Evolutionary conservation across 2,329 filamentous ascomycete species (phyloP), one percentile per base, ranked within the genome.

Genomic region (Beauveria varroae): DNA sequence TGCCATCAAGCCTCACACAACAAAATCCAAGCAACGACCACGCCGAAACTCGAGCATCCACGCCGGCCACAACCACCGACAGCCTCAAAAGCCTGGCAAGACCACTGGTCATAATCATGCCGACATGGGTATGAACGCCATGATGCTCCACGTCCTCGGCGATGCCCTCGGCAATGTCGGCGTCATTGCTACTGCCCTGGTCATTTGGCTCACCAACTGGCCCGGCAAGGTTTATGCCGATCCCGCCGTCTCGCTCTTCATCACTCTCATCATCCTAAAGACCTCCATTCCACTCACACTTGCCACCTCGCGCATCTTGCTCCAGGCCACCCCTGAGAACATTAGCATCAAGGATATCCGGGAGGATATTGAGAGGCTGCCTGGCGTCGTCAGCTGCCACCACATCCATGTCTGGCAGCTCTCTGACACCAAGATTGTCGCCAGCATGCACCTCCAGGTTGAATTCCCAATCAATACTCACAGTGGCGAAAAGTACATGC

Each of bases 351-450:
- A 93, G 65, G 90, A 98, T 63, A 93, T 99, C 74, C 90, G 91
- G 66, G 88, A 93, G 66, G 95, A 99, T 72, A 96, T 99, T 59
- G 85, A 93, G 70, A 78, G 84, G 18, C 85, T 99, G 6, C 88
- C 89, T 0, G 93, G 93, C 47, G 89, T 99, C 53, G 80, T 95
- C 64, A 91, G 89, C 72, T 96, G 92, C 70, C 95, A 99, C 75
- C 93, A 99, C 73, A 82, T 99, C 24, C 95, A 99, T 72, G 92
- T 99, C 64, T 99, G 95, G 95, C 93, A 98, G 74, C 83, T 99
- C 40, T 96, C 90, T 18, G 93, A 98, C 71, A 95, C 92, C 57
- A 96, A 97, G 78, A 81, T 96, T 40, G 89, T 99, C 43, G 93
- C 95, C 14, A 95, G 90, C 12, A 85, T 99, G 75, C 95, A 99